phyloP scores from a whole-genome alignment of 192 early-diverging fungal genomes.

The Umbelopsis sp. region DNA sequence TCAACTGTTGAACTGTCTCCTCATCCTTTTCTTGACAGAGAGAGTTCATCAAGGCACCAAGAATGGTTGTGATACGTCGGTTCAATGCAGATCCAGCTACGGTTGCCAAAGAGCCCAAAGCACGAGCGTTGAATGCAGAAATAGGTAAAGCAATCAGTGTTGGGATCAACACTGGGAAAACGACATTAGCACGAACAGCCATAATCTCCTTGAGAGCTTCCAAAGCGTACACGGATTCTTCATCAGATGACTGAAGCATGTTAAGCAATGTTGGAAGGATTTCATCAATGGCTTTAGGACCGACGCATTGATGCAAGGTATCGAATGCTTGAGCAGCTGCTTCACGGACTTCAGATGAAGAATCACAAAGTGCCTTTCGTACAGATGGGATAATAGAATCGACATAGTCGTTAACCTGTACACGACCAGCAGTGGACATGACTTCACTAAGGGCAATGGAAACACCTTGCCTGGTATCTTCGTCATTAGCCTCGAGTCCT shows the following conservation, averaged over 20 bases:
- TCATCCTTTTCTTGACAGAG: slow-evolving; percentile 68
- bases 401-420: slow-evolving; percentile 82
- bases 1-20: slow-evolving; percentile 65
- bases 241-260: slow-evolving; percentile 63
- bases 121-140: slow-evolving; percentile 88
- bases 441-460: slow-evolving; percentile 93
- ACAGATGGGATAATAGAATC: slow-evolving; percentile 84
- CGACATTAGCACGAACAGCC: slow-evolving; percentile 94
- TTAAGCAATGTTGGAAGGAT: slow-evolving; percentile 89
- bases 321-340: slow-evolving; percentile 96
- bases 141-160: slow-evolving; percentile 89
- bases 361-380: slow-evolving; percentile 82
- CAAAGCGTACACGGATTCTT: slow-evolving; percentile 74
- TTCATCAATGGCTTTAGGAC: slow-evolving; percentile 91
- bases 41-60: slow-evolving; percentile 80
- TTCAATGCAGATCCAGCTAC: slow-evolving; percentile 89
- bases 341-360: slow-evolving; percentile 84
- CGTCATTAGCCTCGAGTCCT: slow-evolving; percentile 68
- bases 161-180: slow-evolving; percentile 98
- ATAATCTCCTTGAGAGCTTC: slow-evolving; percentile 97
- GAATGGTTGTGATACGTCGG: slow-evolving; percentile 77
- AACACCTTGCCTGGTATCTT: slow-evolving; percentile 85
- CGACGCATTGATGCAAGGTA: slow-evolving; percentile 87
- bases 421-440: slow-evolving; percentile 81
- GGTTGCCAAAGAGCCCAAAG: slow-evolving; percentile 83